These are phyloP conservation scores for Magnaporthales sp. DNA, from an alignment of 2,329 filamentous ascomycete species.

Conservation along the genomic window DNA sequence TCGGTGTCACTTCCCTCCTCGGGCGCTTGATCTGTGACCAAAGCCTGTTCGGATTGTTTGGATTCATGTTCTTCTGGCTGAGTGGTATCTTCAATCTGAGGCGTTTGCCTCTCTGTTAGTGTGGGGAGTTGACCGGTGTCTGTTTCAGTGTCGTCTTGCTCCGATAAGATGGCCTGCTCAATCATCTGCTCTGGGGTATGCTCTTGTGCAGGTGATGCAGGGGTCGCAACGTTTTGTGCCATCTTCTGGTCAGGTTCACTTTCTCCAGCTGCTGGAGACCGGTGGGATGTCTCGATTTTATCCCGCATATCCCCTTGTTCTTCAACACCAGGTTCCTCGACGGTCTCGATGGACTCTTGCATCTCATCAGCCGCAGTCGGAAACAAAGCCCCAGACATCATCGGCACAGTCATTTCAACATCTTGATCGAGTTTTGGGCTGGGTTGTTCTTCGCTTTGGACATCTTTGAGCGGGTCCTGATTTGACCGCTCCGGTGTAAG, in stretches of 20 bases:
- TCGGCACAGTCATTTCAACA: neutral
- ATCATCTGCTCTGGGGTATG: neutral
- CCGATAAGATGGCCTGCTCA: neutral
- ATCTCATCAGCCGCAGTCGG: neutral
- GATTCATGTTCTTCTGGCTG: neutral
- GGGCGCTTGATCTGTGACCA: neutral
- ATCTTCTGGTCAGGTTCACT: neutral
- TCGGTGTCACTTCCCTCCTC: neutral
- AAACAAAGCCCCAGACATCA: neutral
- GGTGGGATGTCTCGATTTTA: neutral
- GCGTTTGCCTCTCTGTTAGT: neutral
- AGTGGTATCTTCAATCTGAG: neutral
- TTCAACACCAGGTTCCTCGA: neutral
- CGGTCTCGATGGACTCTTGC: neutral
- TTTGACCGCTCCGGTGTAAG: neutral
- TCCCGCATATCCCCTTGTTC: neutral
- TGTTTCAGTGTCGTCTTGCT: neutral
- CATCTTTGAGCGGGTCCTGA: neutral
- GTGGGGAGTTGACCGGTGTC: neutral
- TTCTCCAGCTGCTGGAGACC: neutral
- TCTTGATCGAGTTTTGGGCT: neutral
- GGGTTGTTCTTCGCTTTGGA: neutral
- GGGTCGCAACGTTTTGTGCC: neutral
- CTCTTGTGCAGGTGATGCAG: neutral
- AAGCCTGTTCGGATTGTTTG: neutral